Evolutionary conservation across 2,329 filamentous ascomycete species (phyloP).

Genomic region (Pseudocercospora fijiensis): DNA sequence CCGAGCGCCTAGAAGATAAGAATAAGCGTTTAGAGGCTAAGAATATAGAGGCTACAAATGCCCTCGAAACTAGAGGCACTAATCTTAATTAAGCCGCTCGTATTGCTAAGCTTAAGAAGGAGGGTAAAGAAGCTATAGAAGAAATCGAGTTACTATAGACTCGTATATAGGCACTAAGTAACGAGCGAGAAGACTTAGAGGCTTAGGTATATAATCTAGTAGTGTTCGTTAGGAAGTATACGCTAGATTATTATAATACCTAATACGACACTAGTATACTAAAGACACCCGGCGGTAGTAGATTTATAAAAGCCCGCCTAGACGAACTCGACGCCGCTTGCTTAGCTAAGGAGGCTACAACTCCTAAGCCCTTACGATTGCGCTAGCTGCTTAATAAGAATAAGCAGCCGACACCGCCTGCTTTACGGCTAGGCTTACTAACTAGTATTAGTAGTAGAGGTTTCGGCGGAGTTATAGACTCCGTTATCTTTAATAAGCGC

Average conservation of each 20-base stretch:
- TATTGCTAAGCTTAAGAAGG: background rate
- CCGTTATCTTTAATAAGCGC: background rate
- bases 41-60: background rate
- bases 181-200: background rate
- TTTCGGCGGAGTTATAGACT: background rate
- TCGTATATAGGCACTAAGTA: background rate
- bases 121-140: background rate
- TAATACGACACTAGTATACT: background rate
- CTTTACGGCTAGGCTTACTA: background rate
- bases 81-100: background rate
- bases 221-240: background rate
- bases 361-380: background rate
- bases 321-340: background rate
- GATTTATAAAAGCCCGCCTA: background rate
- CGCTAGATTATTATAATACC: background rate
- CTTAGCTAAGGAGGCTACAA: background rate
- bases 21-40: background rate
- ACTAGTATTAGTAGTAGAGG: background rate
- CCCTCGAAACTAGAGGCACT: background rate
- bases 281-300: background rate
- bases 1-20: too few species aligned
- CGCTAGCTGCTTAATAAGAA: background rate
- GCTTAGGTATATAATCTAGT: background rate
- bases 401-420: too few species aligned
- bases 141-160: background rate